Evolutionary conservation across 768 basidiomycete genomes (phyloP).

Genomic region (Porpolomopsis calyptriformis): DNA sequence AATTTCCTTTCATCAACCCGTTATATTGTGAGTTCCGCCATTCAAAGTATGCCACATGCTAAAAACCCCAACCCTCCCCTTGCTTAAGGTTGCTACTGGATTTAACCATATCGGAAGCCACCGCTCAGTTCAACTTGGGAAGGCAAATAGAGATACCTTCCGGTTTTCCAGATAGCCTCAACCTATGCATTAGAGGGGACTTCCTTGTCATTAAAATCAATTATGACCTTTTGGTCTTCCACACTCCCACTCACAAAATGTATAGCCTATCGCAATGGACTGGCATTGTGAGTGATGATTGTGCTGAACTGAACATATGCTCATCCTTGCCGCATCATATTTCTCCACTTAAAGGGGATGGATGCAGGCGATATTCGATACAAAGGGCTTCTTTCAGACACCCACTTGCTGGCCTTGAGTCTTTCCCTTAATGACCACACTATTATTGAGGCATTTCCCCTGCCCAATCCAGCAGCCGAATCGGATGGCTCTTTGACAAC

Average conservation of each 20-base stretch:
- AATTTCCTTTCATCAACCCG: neutral
- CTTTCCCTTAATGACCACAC: no score
- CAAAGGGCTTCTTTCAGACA: neutral
- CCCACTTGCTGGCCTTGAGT: neutral
- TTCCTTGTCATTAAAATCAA: neutral
- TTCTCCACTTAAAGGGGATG: neutral
- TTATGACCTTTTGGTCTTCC: neutral
- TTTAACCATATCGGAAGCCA: neutral
- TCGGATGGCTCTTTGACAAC: no score
- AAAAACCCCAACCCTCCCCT: neutral
- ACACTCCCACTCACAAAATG: neutral
- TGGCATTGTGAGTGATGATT: neutral
- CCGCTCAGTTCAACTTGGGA: neutral
- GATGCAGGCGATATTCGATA: neutral
- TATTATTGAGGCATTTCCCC: neutral
- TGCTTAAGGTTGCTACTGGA: neutral
- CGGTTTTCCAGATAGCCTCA: neutral
- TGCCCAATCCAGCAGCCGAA: no score
- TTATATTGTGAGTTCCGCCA: neutral
- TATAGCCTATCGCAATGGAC: neutral
- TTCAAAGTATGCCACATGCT: no score
- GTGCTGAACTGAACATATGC: neutral
- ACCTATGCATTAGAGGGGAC: neutral
- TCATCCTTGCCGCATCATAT: neutral
- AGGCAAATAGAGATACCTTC: neutral